Conservation (phyloP, 345 rosid genomes). For the Syzygium oleosum region DNA sequence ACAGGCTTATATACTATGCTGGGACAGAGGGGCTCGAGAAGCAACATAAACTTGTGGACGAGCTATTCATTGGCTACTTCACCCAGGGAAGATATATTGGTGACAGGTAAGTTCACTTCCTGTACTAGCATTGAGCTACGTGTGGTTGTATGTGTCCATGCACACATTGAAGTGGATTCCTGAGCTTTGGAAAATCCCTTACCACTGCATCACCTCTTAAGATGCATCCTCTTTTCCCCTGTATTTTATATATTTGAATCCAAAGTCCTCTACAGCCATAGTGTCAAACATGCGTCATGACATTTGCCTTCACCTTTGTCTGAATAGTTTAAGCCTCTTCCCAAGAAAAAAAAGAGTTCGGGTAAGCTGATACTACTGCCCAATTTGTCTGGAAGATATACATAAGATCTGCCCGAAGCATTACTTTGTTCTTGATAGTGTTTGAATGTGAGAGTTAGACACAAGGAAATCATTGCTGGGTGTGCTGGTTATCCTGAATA, state of each 20-base stretch:
- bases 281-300: background rate
- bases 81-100: conserved; percentile 78
- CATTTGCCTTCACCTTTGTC: background rate
- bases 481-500: background rate
- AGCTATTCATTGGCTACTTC: conserved; percentile 78
- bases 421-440: background rate
- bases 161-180: background rate
- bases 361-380: background rate
- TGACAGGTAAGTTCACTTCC: conserved; percentile 35
- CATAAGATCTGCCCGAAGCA: background rate
- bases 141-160: background rate
- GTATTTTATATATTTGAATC: background rate
- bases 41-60: conserved; percentile 79
- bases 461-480: background rate
- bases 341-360: background rate
- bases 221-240: background rate
- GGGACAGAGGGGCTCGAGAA: conserved; percentile 54
- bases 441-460: background rate
- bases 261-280: background rate
- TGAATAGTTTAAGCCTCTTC: background rate
- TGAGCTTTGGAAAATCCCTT: background rate
- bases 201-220: background rate
- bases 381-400: background rate
- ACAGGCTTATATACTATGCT: conserved; percentile 68
- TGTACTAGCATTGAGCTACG: background rate